Base-by-base conservation (phyloP, 2,329 filamentous ascomycete genomes). In the Periconia digitata region DNA sequence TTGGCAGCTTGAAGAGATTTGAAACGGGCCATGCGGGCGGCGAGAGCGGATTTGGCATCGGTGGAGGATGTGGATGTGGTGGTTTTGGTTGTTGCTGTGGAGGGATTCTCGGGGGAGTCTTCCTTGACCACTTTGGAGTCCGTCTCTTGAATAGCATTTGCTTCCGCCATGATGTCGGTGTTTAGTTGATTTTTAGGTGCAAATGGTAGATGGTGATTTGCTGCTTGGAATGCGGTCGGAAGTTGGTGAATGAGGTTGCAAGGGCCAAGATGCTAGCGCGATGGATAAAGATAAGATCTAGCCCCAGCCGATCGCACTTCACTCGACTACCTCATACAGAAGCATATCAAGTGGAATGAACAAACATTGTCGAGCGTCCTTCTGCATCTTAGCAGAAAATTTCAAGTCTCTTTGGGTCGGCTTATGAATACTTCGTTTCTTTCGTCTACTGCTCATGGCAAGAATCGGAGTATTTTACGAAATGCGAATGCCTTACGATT, bases 1-100 rank as follows among this genome's bases (percentile, higher is more conserved):
- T 76, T 74, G 62, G 90, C 87, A 21, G 88, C 88, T 73, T 95
- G 85, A 15, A 96, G 84, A 3, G 89, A 87, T 69, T 91, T 92
- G 78, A 96, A 96, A 56, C 89, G 85, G 42, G 89, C 89, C 72
- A 71, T 66, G 47, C 67, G 67, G n/a, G 67, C 63, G 17, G 63
- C 63, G 44, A 69, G 64, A 15, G 66, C 66, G 43, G 62, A 54
- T 60, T 69, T 67, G 24, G 64, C 44, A 42, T 67, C 61, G 47
- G 39, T 41, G 20, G 54, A 47, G 27, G 53, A 29, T 2, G 47
- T 23, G 7, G 53, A 24, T 6, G 43, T 45, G 17, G 49, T 24
- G 27, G 49, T 18, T 7, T 24, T 45, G 21, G 51, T 24, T 18
- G 47, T 24, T 32, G 51, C 49, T n/a, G 23, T 20, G 48, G 54